Percentiles rank a stretch among this genome's conserved stretches.
These are phyloP conservation scores for Cicer cuneatum DNA, from an alignment of 306 rosid genomes.

Conservation along the genomic window DNA sequence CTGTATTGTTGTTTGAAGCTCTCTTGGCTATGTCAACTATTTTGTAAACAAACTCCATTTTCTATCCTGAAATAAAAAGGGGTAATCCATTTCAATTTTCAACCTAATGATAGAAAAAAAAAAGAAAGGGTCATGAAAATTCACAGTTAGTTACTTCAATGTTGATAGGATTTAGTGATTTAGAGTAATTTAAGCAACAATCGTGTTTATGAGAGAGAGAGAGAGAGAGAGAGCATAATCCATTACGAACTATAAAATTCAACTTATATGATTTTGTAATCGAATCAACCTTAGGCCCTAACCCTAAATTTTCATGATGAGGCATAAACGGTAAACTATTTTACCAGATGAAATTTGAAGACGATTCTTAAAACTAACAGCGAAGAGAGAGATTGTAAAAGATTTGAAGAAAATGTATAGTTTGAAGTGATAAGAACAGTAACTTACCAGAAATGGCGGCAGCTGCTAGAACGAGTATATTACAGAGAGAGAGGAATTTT, in stretches of 20 bases:
- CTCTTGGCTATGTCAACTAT: conserved; percentile 47
- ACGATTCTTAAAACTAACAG: background rate
- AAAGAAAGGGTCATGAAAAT: background rate
- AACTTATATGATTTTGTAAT: background rate
- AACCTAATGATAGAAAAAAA: background rate
- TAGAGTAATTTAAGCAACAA: too few species aligned
- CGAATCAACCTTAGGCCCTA: background rate
- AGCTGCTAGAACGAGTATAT: background rate
- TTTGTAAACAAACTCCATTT: conserved; percentile 68
- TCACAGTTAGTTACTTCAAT: background rate
- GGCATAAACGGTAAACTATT: background rate
- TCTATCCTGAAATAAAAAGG: conserved; percentile 32
- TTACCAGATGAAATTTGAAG: background rate
- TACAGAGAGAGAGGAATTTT: background rate
- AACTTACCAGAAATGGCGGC: background rate
- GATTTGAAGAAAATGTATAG: background rate
- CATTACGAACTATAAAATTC: background rate
- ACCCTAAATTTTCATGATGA: conserved; percentile 1
- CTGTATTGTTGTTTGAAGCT: conserved; percentile 61
- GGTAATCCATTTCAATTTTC: background rate
- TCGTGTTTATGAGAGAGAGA: too few species aligned
- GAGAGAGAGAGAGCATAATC: too few species aligned
- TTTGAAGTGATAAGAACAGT: background rate
- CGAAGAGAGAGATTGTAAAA: background rate
- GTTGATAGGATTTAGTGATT: background rate